Evolutionary conservation across 2,329 filamentous ascomycete genomes (phyloP), one percentile per base, ranked within the genome.

Genomic region (Trichoderma sp.): DNA sequence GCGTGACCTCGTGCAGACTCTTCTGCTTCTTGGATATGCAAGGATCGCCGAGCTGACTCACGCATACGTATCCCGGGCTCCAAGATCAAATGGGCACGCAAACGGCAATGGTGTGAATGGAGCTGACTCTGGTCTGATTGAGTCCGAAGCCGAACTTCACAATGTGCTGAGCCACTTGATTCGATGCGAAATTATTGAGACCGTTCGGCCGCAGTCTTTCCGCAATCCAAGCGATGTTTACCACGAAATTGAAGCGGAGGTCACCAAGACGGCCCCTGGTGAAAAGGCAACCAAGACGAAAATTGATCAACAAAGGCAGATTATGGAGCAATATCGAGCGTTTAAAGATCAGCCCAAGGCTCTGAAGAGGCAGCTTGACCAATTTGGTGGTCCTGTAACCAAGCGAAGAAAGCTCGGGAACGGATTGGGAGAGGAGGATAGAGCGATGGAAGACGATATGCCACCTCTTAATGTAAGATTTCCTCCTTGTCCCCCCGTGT

Each of bases 11-110:
- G 89, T 97, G 76, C 91, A 94, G 79, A 93, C 92, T 35, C 86
- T 98, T 59, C 86, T 97, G 76, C 88, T 92, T 74, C 88, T 95
- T 21, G 96, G 96, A 1, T 93, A 97, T 84, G 93, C 93, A 35
- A 91, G 90, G 81, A 88, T 95, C 41, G 89, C 88, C 59, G 92
- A 95, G 79, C 86, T 96, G 60, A 88, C 88, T n/a, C 89, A 92
- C 50, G 90, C 91, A 21, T 93, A 92, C 79, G 81, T 81, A 31
- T 82, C 84, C 5, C 82, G 86, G 80, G 79, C 80, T 21, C 81
- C 83, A 6, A 82, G 83, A 76, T 76, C 79, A 29, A 84, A 85
- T 50, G 82, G 84, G 0, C 80, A 84, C 53, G 76, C 79, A 18
- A 76, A 76, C 24, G 71, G 75, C 27, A 65, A 75, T 14, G 75